phyloP scores from a whole-genome alignment of 805 yeast species.

The Candida vartiovaarae region DNA sequence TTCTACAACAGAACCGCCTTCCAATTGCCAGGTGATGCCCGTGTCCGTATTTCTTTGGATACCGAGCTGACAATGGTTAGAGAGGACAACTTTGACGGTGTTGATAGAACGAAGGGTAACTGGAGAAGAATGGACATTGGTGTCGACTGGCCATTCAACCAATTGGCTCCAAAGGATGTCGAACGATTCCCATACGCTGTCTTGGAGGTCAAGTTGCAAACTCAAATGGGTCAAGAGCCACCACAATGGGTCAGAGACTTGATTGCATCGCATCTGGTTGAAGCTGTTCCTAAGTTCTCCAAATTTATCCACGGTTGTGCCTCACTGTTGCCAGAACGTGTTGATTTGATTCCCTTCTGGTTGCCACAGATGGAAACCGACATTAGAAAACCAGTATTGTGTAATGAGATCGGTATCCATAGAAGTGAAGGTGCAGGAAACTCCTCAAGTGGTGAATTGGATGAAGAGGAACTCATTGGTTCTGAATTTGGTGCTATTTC shows the following conservation, averaged over 20 bases:
- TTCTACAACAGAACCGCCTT: slow-evolving; percentile 98
- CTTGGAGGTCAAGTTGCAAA: slow-evolving; percentile 92
- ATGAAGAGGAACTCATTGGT: slow-evolving; percentile 61
- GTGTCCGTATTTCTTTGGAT: slow-evolving; percentile 96
- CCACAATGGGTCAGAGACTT: slow-evolving; percentile 96
- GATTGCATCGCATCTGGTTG: slow-evolving; percentile 88
- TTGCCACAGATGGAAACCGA: slow-evolving; percentile 94
- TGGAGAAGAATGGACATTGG: slow-evolving; percentile 99
- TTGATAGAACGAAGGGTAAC: slow-evolving; percentile 81
- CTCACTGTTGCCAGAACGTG: slow-evolving; percentile 76
- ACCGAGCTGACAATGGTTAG: slow-evolving; percentile 96
- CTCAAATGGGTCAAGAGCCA: slow-evolving; percentile 98
- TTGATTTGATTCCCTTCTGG: slow-evolving; percentile 92
- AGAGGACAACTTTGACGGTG: slow-evolving; percentile 94
- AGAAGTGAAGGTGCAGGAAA: slow-evolving; percentile 23
- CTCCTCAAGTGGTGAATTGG: slow-evolving; percentile 49
- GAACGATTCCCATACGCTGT: slow-evolving; percentile 97
- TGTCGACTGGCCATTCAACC: slow-evolving; percentile 90
- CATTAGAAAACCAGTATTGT: slow-evolving; percentile 73
- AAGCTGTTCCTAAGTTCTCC: slow-evolving; percentile 96
- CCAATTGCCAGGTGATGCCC: slow-evolving; percentile 98
- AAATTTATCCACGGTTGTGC: slow-evolving; percentile 97
- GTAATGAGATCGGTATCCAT: slow-evolving; percentile 27
- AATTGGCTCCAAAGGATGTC: slow-evolving; percentile 75
- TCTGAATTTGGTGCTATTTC: slow-evolving; percentile 35